A percentile compares a stretch with the other conserved stretches of the same genome.
Conservation (phyloP, 441 rosid species). For the Bruguiera hainesii region DNA sequence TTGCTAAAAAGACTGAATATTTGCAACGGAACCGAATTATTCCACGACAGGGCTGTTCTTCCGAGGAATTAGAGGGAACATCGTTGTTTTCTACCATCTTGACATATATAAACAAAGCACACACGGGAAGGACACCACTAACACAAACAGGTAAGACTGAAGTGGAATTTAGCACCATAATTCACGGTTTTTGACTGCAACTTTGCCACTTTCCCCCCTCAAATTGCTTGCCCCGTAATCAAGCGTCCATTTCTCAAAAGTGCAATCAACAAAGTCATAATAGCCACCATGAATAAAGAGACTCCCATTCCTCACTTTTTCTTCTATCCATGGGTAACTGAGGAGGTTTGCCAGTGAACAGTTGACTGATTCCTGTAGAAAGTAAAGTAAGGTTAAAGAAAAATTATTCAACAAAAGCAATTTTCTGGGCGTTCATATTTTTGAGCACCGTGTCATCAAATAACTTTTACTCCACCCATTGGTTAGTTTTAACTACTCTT, state of each 20-base stretch:
- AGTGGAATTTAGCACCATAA: slow-evolving; percentile 49
- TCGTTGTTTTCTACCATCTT: slow-evolving; percentile 2
- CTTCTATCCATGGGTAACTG: slow-evolving; percentile 93
- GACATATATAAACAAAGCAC: slow-evolving; percentile 12
- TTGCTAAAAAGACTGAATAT: too few relatives aligned
- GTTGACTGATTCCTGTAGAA: slow-evolving; percentile 63
- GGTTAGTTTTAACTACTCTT: background rate
- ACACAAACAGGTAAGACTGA: background rate
- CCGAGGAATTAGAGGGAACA: slow-evolving; percentile 12
- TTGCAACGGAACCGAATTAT: too few relatives aligned
- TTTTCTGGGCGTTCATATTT: background rate
- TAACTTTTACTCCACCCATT: background rate
- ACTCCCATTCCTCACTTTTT: slow-evolving; percentile 54
- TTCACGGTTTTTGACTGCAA: slow-evolving; percentile 47
- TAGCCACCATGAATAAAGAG: slow-evolving; percentile 85
- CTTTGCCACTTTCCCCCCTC: slow-evolving; percentile 24
- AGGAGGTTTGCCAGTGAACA: slow-evolving; percentile 68
- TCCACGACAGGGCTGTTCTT: slow-evolving; percentile 8
- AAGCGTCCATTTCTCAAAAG: slow-evolving; percentile 92
- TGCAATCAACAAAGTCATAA: slow-evolving; percentile 69
- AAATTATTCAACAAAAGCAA: background rate
- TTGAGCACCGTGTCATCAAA: background rate
- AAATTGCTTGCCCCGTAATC: slow-evolving; percentile 47
- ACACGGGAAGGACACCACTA: background rate
- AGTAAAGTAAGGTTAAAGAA: background rate